phyloP scores from a whole-genome alignment of 2,329 filamentous ascomycete species.

The Shiraia sp. region DNA sequence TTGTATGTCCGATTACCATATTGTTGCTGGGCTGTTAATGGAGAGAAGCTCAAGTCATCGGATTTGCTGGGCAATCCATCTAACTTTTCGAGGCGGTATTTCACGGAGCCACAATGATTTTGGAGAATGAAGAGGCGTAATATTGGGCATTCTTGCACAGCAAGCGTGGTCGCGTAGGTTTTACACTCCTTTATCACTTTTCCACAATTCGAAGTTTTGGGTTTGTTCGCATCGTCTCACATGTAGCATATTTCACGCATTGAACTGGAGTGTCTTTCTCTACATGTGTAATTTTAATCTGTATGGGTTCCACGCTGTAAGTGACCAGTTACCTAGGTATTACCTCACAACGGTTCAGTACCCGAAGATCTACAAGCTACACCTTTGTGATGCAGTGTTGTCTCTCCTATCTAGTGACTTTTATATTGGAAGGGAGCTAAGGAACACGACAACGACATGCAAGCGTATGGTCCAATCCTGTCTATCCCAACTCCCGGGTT shows the following conservation, averaged over 20 bases:
- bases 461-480: too few relatives aligned
- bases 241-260: slow-evolving; percentile 14
- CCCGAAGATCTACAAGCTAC: too few relatives aligned
- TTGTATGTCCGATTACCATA: slow-evolving; percentile 1
- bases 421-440: too few relatives aligned
- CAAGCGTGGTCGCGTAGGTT: slow-evolving; percentile 3
- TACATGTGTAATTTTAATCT: neutral
- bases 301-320: neutral
- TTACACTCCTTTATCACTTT: slow-evolving; percentile 5
- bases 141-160: slow-evolving; percentile 2
- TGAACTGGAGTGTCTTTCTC: neutral
- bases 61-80: slow-evolving; percentile 18
- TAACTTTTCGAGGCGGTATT: slow-evolving; percentile 9
- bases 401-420: too few relatives aligned
- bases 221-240: slow-evolving; percentile 2
- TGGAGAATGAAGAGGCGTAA: slow-evolving; percentile 4
- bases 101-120: slow-evolving; percentile 18
- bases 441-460: too few relatives aligned
- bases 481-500: too few relatives aligned
- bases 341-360: too few relatives aligned
- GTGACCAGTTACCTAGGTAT: too few relatives aligned
- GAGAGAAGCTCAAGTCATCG: slow-evolving; percentile 1
- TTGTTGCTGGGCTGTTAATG: slow-evolving; percentile 1
- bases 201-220: slow-evolving; percentile 1
- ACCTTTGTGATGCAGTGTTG: too few relatives aligned